These are phyloP conservation scores for Phytophthora pseudosyringae DNA, from an alignment of 352 stramenopile species.

Conservation along the genomic window DNA sequence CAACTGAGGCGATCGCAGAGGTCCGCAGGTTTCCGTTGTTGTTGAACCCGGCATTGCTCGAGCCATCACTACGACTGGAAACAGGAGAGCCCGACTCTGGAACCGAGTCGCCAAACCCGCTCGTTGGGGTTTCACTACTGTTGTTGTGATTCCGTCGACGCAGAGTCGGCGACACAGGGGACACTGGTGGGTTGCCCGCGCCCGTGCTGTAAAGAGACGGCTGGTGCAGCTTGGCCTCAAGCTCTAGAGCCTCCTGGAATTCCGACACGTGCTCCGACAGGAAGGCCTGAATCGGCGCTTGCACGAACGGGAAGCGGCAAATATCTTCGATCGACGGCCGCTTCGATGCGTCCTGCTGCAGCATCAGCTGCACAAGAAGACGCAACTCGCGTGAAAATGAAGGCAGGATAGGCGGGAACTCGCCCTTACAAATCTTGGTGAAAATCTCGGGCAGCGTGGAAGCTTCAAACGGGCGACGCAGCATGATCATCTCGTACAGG, in stretches of 20 bases:
- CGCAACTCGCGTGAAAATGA: conserved; percentile 84
- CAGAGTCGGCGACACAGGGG: conserved; percentile 48
- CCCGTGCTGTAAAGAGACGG: conserved; percentile 67
- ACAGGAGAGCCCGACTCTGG: conserved; percentile 46
- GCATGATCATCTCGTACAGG: conserved; percentile 92
- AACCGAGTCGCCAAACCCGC: conserved; percentile 38
- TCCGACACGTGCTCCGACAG: conserved; percentile 85
- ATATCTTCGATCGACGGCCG: conserved; percentile 91
- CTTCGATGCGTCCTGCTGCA: conserved; percentile 87
- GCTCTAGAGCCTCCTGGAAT: conserved; percentile 86
- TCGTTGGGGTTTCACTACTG: conserved; percentile 44
- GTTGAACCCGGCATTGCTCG: conserved; percentile 52
- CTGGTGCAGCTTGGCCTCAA: conserved; percentile 89
- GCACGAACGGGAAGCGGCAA: conserved; percentile 88
- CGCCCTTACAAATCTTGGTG: conserved; percentile 89
- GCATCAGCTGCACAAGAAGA: conserved; percentile 87
- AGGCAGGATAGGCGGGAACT: conserved; percentile 81
- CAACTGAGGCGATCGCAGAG: conserved; percentile 63
- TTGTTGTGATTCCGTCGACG: conserved; percentile 59
- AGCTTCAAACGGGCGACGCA: conserved; percentile 85
- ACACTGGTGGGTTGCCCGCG: conserved; percentile 38
- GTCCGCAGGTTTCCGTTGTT: conserved; percentile 52
- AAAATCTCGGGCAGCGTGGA: conserved; percentile 87
- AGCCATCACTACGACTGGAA: conserved; percentile 47
- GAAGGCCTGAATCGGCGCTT: conserved; percentile 85